Conservation (phyloP, 805 yeast genomes). For the Kuraishia ogatae region DNA sequence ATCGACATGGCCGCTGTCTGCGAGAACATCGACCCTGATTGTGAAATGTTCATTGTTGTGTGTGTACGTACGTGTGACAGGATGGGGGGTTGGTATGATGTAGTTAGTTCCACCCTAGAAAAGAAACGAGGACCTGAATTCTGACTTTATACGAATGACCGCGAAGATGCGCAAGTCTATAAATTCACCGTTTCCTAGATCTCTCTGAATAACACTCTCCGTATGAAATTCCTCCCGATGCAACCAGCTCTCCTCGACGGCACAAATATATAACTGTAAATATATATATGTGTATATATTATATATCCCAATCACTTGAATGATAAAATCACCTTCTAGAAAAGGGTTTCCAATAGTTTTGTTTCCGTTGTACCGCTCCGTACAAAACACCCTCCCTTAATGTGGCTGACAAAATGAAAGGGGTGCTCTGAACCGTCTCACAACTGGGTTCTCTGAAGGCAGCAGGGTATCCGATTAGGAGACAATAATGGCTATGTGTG, state of each 20-base stretch:
- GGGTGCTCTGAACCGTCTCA: neutral
- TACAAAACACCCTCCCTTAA: neutral
- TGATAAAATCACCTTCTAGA: neutral
- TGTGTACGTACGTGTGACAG: neutral
- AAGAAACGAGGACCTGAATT: too few species aligned
- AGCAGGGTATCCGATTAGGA: neutral
- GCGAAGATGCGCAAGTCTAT: too few species aligned
- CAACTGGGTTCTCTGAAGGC: neutral
- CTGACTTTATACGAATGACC: too few species aligned
- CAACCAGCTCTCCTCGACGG: neutral
- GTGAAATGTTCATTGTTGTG: neutral
- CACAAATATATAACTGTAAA: too few species aligned
- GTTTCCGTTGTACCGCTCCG: neutral
- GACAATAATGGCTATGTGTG: too few species aligned
- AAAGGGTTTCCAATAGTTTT: neutral
- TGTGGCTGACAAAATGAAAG: neutral
- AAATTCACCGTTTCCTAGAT: too few species aligned
- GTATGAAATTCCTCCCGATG: neutral
- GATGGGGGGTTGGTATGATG: neutral
- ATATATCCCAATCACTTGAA: neutral
- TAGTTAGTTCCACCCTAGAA: too few species aligned
- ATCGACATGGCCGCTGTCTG: constrained; percentile 24
- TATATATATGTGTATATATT: too few species aligned
- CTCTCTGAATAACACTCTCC: too few species aligned
- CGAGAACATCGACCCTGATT: constrained; percentile 12